phyloP scores from a whole-genome alignment of 495 filamentous ascomycete species.

The Penicillium salamii region DNA sequence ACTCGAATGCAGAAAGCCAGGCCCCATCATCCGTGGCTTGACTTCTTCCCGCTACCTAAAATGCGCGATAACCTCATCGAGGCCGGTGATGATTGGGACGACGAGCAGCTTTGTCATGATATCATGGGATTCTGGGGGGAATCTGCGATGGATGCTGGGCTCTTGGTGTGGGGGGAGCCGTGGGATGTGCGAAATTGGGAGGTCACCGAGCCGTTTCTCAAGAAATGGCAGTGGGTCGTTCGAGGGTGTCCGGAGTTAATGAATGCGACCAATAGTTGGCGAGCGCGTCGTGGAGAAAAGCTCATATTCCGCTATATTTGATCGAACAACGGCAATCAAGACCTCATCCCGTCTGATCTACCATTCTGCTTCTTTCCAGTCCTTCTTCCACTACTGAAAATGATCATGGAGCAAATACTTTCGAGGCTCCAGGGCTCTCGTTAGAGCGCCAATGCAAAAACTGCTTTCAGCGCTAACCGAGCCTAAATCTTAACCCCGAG shows the following conservation, averaged over 20 bases:
- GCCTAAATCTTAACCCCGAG: slow-evolving; percentile 1
- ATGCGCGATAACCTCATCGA: slow-evolving; percentile 52
- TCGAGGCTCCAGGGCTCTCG: too few relatives aligned
- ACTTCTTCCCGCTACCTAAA: slow-evolving; percentile 49
- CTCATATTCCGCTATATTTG: slow-evolving; percentile 42
- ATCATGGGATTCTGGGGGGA: slow-evolving; percentile 44
- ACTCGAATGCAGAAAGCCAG: slow-evolving; percentile 41
- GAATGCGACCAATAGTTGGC: slow-evolving; percentile 49
- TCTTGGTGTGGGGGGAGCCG: slow-evolving; percentile 53
- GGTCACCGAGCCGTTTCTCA: slow-evolving; percentile 46
- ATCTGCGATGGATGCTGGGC: slow-evolving; percentile 28
- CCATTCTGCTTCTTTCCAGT: background rate
- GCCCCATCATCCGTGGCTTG: slow-evolving; percentile 52
- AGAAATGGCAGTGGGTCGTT: slow-evolving; percentile 51
- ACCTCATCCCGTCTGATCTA: background rate
- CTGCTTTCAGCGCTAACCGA: slow-evolving; percentile 12
- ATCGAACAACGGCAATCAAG: background rate
- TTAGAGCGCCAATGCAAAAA: background rate
- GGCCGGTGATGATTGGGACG: slow-evolving; percentile 37
- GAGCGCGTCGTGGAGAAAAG: slow-evolving; percentile 46
- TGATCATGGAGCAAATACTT: too few relatives aligned
- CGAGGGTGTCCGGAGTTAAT: slow-evolving; percentile 48
- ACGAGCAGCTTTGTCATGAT: slow-evolving; percentile 46
- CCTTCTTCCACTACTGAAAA: background rate
- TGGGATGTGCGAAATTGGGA: slow-evolving; percentile 49